Conservation (phyloP, 2,329 filamentous ascomycete genomes). For the Aspergillus sp. region DNA sequence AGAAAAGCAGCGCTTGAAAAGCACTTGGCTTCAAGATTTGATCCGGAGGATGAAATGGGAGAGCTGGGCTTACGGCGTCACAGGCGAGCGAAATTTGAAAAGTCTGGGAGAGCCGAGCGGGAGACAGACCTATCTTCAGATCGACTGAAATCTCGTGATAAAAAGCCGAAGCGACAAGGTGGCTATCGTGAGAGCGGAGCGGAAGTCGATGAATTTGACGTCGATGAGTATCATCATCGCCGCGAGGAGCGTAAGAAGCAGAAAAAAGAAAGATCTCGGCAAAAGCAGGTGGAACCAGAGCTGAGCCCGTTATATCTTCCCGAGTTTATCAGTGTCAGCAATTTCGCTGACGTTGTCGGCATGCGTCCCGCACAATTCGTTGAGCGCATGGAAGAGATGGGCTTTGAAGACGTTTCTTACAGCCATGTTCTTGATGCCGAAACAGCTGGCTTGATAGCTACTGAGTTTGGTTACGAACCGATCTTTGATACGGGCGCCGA, state of each 20-base stretch:
- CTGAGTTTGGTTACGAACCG: constrained; percentile 91
- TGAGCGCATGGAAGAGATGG: constrained; percentile 74
- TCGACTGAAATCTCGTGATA: constrained; percentile 20
- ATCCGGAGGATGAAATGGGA: not conserved
- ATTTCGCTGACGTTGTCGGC: constrained; percentile 73
- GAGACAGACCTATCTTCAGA: constrained; percentile 23
- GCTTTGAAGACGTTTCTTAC: constrained; percentile 79
- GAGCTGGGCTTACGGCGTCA: not conserved
- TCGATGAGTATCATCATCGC: constrained; percentile 35
- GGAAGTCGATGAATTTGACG: constrained; percentile 36
- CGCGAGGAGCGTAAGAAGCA: constrained; percentile 33
- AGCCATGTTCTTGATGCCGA: constrained; percentile 89
- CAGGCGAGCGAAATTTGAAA: not conserved
- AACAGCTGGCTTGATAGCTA: constrained; percentile 82
- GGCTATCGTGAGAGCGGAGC: constrained; percentile 23
- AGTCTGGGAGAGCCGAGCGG: not conserved
- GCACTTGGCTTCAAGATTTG: constrained; percentile 4
- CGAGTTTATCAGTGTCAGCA: constrained; percentile 86
- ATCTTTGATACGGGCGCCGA: constrained; percentile 62
- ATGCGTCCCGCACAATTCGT: constrained; percentile 72
- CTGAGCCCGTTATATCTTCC: constrained; percentile 72
- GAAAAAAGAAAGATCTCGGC: constrained; percentile 45
- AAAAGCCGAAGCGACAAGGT: constrained; percentile 25
- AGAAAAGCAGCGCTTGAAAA: constrained; percentile 9
- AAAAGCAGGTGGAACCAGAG: constrained; percentile 42